A percentile compares a stretch with the other conserved stretches of the same genome.
Conservation (phyloP, 768 basidiomycete genomes). For the Guyanaporus albipodus region DNA sequence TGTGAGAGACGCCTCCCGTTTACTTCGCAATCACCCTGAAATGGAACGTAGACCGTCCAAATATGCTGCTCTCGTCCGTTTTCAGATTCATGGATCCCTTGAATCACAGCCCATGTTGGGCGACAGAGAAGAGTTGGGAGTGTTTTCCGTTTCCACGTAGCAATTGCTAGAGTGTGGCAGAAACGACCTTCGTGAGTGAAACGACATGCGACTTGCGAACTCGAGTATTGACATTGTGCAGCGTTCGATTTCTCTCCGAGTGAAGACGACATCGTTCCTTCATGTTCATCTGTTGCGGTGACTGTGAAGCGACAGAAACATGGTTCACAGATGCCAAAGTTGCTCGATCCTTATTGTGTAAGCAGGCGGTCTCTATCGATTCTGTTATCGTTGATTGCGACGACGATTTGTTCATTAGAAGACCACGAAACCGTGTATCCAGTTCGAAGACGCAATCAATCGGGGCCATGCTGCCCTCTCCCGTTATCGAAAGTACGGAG, state of each 20-base stretch:
- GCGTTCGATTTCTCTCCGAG: background rate
- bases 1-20: background rate
- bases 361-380: too few species aligned
- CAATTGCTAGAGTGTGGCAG: background rate
- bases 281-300: constrained; percentile 1
- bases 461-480: background rate
- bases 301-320: background rate
- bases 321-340: background rate
- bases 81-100: constrained; percentile 1
- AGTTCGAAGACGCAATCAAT: background rate
- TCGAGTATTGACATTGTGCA: background rate
- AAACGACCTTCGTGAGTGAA: background rate
- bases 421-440: background rate
- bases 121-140: background rate
- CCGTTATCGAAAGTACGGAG: background rate
- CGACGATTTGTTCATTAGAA: background rate
- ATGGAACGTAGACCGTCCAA: background rate
- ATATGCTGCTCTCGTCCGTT: background rate
- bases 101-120: constrained; percentile 6
- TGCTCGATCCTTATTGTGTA: background rate
- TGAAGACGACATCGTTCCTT: background rate
- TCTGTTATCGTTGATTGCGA: background rate
- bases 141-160: background rate
- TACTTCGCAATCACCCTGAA: background rate
- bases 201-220: too few species aligned